Conservation (phyloP, 768 basidiomycete genomes). For the Boletellus sp. region DNA sequence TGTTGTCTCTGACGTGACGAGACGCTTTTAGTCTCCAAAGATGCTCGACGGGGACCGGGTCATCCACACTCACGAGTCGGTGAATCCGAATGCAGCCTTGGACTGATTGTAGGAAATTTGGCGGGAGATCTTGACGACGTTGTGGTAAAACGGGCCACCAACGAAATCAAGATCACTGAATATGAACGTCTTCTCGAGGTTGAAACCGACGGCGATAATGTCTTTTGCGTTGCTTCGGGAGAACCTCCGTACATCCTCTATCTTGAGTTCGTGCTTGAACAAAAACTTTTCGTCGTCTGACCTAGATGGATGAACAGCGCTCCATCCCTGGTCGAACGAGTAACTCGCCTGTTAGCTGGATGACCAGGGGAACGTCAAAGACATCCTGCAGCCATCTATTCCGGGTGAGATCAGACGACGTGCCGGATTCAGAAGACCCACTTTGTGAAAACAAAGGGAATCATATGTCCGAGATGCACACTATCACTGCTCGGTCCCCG, state of each 20-base stretch:
- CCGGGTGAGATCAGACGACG: conserved; percentile 1
- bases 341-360: conserved; percentile 84
- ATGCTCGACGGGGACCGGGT: neutral
- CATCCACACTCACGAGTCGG: conserved; percentile 70
- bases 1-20: conserved; percentile 74
- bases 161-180: conserved; percentile 91
- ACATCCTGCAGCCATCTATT: conserved; percentile 93
- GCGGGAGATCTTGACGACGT: conserved; percentile 88
- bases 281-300: conserved; percentile 98
- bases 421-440: conserved; percentile 35
- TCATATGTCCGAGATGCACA: conserved; percentile 97
- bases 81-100: conserved; percentile 95
- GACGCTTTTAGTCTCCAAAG: neutral
- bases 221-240: conserved; percentile 86
- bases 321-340: neutral
- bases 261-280: conserved; percentile 91
- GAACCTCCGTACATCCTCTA: conserved; percentile 82
- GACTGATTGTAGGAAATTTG: conserved; percentile 92
- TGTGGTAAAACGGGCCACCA: conserved; percentile 91
- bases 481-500: conserved; percentile 95
- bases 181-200: conserved; percentile 91
- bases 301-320: neutral
- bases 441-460: conserved; percentile 98
- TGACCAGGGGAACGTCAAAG: conserved; percentile 89
- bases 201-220: conserved; percentile 95